Base-by-base conservation (phyloP, 495 filamentous ascomycete genomes). In the Penicillium longicatenatum region DNA sequence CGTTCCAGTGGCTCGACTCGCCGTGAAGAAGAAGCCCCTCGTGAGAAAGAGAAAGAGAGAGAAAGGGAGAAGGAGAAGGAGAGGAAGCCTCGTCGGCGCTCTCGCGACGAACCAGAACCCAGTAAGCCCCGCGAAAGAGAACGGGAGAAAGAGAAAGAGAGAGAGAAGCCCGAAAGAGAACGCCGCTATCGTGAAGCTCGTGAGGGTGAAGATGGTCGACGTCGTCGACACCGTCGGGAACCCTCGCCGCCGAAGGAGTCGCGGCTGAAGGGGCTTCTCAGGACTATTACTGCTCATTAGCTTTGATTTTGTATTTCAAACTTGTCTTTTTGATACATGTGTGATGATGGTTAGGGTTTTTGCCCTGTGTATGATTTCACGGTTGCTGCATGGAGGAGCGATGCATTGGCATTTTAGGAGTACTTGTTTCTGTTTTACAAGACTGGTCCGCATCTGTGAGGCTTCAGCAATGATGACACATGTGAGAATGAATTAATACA, bases 261-360 rank as follows among this genome's bases (percentile, higher is more conserved):
- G n/a, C 73, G 64, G 47, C 54, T 79, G 46, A 78, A 74, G 64
- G 60, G 63, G 16, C 24, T 79, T 41, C 60, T 75, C 58, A 72
- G 71, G 51, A 66, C 69, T 8, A 70, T 76, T 66, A 55, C 69
- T 62, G 72, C 68, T 31, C 60, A 74, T 29, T 24, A 35, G 29
- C 8, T 35, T 56, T 46, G 52, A 7, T 39, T 54, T 58, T 52
- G 39, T 52, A 41, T 35, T 24, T 52, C 49, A 29, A 39, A 16
- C n/a, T 30, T 30, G 22, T 48, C 37, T 9, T 48, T 30, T 16
- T 26, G 45, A 45, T 45, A 45, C 6, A 30, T 48, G 16, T 48
- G 45, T 48, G 21, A 29, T 48, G 45, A 59, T 45, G 31, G 51
- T 60, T 24, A 33, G 45, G 39, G 48, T 37, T 17, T 19, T 33